Conservation (phyloP, 2,329 filamentous ascomycete genomes). For the Zymoseptoria brevis region DNA sequence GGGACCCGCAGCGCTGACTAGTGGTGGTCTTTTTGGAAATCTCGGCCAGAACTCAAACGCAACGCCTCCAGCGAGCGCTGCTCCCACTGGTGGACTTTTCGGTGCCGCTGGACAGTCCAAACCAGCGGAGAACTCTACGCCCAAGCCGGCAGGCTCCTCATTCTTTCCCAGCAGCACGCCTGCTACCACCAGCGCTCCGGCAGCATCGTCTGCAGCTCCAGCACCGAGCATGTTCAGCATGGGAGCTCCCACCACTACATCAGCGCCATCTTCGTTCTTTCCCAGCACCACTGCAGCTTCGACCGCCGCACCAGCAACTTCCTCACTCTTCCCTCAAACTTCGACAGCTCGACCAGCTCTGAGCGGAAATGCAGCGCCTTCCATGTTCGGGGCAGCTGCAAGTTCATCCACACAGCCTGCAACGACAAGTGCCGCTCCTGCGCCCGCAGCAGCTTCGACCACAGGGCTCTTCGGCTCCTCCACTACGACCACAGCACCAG, state of each 20-base stretch:
- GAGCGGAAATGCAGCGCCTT: background rate
- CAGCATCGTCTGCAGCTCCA: conserved; percentile 2
- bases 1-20: background rate
- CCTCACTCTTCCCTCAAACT: background rate
- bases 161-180: background rate
- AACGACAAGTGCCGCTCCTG: background rate
- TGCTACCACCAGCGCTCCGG: background rate
- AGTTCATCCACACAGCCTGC: background rate
- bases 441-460: background rate
- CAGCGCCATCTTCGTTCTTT: background rate
- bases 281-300: background rate
- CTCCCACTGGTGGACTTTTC: background rate
- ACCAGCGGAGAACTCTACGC: background rate
- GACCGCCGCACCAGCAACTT: background rate
- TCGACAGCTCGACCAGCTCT: background rate
- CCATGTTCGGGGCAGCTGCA: background rate
- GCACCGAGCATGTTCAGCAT: conserved; percentile 1
- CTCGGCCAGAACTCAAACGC: background rate
- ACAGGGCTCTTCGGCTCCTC: background rate
- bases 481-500: conserved; percentile 2
- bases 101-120: background rate
- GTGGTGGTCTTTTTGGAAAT: background rate
- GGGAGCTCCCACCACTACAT: background rate
- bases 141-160: background rate
- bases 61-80: background rate